phyloP scores from a whole-genome alignment of 139 green algal species.

The Tetradesmus obliquus region DNA sequence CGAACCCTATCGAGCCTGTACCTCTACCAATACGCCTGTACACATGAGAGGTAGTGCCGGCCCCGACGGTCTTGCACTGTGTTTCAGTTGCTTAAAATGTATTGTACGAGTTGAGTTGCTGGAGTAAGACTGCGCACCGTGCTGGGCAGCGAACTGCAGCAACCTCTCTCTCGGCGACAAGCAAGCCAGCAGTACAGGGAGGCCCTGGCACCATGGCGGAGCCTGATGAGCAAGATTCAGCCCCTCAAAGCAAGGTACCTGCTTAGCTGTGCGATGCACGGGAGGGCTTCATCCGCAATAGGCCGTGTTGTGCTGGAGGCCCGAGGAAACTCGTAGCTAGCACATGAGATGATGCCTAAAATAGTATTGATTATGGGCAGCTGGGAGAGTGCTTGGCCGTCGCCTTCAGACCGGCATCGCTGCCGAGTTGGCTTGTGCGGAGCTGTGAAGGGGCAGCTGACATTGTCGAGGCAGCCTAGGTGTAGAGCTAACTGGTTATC shows the following conservation, averaged over 20 bases:
- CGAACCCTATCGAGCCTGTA: not conserved
- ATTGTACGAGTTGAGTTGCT: constrained; percentile 4
- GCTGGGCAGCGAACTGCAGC: not conserved
- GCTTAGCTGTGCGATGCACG: not conserved
- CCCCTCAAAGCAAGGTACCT: not conserved
- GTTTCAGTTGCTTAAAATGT: not conserved
- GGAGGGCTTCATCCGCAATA: not conserved
- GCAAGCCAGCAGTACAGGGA: not conserved
- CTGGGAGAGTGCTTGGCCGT: too few species aligned
- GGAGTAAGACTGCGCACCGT: not conserved
- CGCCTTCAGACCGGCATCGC: not conserved
- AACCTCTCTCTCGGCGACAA: not conserved
- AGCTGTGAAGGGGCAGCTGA: not conserved
- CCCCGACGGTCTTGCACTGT: not conserved
- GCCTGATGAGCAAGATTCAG: not conserved
- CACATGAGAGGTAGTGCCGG: not conserved
- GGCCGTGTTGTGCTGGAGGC: not conserved
- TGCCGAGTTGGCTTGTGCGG: not conserved
- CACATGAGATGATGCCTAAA: not conserved
- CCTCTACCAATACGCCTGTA: not conserved
- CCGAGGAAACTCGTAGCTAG: not conserved
- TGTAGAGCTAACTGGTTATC: not conserved
- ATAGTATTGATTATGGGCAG: not conserved
- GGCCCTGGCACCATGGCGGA: not conserved
- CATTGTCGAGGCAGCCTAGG: not conserved